Evolutionary conservation across 805 yeast genomes (phyloP).

Genomic region (Yarrowia osloensis): DNA sequence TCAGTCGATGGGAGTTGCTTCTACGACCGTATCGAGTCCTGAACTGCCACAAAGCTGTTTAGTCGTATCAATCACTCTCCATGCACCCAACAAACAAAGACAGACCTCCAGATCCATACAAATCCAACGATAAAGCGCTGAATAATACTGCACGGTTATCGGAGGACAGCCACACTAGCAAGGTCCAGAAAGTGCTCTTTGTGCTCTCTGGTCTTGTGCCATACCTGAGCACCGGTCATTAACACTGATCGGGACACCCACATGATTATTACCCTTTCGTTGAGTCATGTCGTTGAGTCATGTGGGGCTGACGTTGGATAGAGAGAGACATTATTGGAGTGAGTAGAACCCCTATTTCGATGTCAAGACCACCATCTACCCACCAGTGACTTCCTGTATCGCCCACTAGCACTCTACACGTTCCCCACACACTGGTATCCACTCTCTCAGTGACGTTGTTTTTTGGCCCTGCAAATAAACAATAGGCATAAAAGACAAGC

Average conservation of each 20-base stretch:
- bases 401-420: too few species aligned
- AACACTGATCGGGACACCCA: neutral
- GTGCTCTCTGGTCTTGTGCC: neutral
- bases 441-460: too few species aligned
- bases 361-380: too few species aligned
- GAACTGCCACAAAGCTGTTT: too few species aligned
- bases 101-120: too few species aligned
- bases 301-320: neutral
- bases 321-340: neutral
- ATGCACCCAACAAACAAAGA: too few species aligned
- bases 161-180: neutral
- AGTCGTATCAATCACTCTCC: too few species aligned
- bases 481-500: neutral
- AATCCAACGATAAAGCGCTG: too few species aligned
- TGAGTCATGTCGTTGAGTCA: constrained; percentile 27
- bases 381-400: too few species aligned
- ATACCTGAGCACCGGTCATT: neutral
- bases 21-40: too few species aligned
- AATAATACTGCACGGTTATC: neutral
- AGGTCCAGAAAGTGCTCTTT: neutral
- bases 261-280: constrained; percentile 5
- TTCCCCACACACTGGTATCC: neutral
- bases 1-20: too few species aligned
- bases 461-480: neutral
- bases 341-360: too few species aligned